Conservation (phyloP, 1,284 basidiomycete species). For the Fomitiporia mediterranea region DNA sequence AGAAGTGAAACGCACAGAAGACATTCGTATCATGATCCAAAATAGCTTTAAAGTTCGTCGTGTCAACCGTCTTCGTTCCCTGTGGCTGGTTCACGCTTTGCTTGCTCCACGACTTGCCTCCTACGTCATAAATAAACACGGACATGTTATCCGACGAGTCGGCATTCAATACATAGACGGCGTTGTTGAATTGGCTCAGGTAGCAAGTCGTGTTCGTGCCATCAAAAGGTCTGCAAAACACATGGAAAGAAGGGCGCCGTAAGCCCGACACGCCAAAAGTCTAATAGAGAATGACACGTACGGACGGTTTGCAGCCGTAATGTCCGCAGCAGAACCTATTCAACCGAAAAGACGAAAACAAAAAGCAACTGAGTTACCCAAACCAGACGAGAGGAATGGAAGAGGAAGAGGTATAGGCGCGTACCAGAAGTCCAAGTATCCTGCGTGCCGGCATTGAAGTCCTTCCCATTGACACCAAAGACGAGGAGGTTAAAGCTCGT, state of each 20-base stretch:
- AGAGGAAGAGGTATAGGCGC: constrained; percentile 22
- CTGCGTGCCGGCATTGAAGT: constrained; percentile 66
- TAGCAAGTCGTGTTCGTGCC: constrained; percentile 65
- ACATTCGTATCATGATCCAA: constrained; percentile 89
- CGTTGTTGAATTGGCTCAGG: constrained; percentile 67
- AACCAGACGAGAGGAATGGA: not conserved
- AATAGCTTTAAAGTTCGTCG: constrained; percentile 53
- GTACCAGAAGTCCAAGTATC: constrained; percentile 58
- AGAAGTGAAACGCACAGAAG: constrained; percentile 68
- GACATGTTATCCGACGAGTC: constrained; percentile 60
- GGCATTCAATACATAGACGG: constrained; percentile 76
- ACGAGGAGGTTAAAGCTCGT: constrained; percentile 64
- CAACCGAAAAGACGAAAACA: constrained; percentile 36
- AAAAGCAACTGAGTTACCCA: constrained; percentile 11
- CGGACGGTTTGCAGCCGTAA: constrained; percentile 65
- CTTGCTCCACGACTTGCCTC: constrained; percentile 59
- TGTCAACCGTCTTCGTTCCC: constrained; percentile 48
- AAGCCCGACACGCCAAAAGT: constrained; percentile 3
- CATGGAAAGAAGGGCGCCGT: not conserved
- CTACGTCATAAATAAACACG: constrained; percentile 66
- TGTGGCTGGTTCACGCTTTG: constrained; percentile 41
- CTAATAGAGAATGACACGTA: constrained; percentile 36
- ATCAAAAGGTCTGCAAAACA: constrained; percentile 56
- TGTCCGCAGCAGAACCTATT: constrained; percentile 43
- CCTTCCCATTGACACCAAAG: constrained; percentile 70